Evolutionary conservation across 23 red algal genomes (phyloP), one percentile per base, ranked within the genome.

Genomic region (Porphyridium purpureum): DNA sequence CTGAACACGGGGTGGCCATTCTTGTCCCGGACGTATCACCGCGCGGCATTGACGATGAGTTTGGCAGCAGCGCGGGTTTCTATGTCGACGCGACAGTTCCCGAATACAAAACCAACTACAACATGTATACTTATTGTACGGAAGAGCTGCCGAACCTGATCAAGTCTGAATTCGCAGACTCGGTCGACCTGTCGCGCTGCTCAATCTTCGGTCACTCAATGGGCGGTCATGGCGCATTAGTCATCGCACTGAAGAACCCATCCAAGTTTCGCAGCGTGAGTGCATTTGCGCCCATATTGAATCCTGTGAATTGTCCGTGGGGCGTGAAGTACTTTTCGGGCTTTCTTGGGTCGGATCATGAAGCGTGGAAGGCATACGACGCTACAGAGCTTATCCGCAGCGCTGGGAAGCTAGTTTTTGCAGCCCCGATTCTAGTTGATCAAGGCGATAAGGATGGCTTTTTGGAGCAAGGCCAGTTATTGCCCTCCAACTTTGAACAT

Each of bases 1-100:
- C 42, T 24, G 0, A 47, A 2, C 66, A 69, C 38, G 67, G 66
- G 29, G 24, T 95, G 27, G 47, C 66, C 19, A 54, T 95, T 24
- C 54, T 85, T 21, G 63, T 47, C n/a, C 78, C 78, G 5, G 88
- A 95, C 62, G 85, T 79, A 6, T 84, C 76, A 26, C 88, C 88
- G 27, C 80, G 88, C 17, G 88, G 88, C 1, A 76, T 79, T 29
- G 71, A 76, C 14, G 84, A 77, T 64, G 88, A 95, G 56, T 95
- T 95, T 68, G 88, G 88, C 21, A 95, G 67, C 5, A 79, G 88
- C 22, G 88, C 88, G 0, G 88, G 88, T 3, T 95, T 85, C 38
- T 95, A 95, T 55, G 60, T 95, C 5, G 68, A 95, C 34, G 88
- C 88, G 5, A 85, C 57, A 0, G 40, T 48, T 35, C 42, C 57